Percentiles rank a stretch among this genome's conserved stretches.
These are phyloP conservation scores for Biscogniauxia mediterranea DNA, from an alignment of 2,329 filamentous ascomycete genomes.

Conservation along the genomic window DNA sequence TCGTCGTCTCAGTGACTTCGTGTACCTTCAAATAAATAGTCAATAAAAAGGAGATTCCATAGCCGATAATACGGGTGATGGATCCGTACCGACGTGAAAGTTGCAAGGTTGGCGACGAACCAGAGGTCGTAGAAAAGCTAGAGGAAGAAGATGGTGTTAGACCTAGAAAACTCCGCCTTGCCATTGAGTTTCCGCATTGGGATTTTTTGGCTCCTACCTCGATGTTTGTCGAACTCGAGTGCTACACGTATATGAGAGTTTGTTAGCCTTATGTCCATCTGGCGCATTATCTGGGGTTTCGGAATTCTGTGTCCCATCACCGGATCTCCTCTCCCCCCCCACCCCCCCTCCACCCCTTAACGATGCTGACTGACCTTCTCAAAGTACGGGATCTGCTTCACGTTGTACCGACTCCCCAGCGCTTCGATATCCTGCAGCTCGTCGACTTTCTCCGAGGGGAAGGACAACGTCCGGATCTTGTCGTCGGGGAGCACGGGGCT, in stretches of 20 bases:
- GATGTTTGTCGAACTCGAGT: too few relatives aligned
- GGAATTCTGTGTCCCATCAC: too few relatives aligned
- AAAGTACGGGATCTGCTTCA: slow-evolving; percentile 1
- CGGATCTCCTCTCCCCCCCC: too few relatives aligned
- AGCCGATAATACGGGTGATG: background rate
- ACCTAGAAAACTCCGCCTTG: too few relatives aligned
- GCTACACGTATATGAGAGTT: too few relatives aligned
- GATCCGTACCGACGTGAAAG: slow-evolving; percentile 47
- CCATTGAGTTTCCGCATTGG: too few relatives aligned
- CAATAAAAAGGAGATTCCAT: background rate
- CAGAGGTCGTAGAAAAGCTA: slow-evolving; percentile 56
- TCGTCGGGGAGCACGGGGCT: slow-evolving; percentile 5
- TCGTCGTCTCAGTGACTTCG: slow-evolving; percentile 14
- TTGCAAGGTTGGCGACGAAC: slow-evolving; percentile 61
- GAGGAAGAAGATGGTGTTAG: too few relatives aligned
- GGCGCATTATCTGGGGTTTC: too few relatives aligned
- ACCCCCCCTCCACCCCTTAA: too few relatives aligned
- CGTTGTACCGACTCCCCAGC: slow-evolving; percentile 1
- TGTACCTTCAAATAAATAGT: slow-evolving; percentile 18
- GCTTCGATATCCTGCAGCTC: slow-evolving; percentile 4
- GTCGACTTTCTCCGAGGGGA: background rate
- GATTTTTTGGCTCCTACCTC: too few relatives aligned
- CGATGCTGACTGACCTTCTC: slow-evolving; percentile 1
- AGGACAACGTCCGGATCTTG: slow-evolving; percentile 2
- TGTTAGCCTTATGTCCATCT: too few relatives aligned